Evolutionary conservation across 257 asterid species (phyloP).

Genomic region (Nicotiana noctiflora): DNA sequence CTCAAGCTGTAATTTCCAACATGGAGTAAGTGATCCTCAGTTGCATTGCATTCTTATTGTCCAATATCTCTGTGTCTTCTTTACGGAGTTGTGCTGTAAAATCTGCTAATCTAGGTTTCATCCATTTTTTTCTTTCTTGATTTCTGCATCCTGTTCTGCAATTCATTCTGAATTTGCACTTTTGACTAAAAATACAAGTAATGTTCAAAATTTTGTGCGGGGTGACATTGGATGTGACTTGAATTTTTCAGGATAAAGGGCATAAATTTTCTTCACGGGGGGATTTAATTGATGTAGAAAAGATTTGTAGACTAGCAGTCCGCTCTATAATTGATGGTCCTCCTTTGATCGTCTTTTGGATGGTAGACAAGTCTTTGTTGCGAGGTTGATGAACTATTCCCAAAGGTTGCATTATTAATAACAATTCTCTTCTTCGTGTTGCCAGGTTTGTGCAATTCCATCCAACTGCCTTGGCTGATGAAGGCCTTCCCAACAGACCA

Average conservation of each 20-base stretch:
- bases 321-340: neutral
- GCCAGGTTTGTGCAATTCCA: constrained; percentile 97
- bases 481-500: constrained; percentile 84
- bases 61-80: neutral
- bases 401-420: neutral
- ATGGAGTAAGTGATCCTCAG: constrained; percentile 77
- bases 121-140: neutral
- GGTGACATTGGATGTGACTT: neutral
- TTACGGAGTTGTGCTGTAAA: neutral
- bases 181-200: neutral
- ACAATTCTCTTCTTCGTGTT: neutral
- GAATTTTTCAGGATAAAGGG: neutral
- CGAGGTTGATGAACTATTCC: neutral
- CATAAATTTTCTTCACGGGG: too few species aligned
- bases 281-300: neutral
- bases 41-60: neutral
- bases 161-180: neutral
- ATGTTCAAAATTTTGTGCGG: neutral
- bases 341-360: neutral
- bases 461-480: constrained; percentile 96
- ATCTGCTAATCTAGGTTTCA: neutral
- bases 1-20: constrained; percentile 90
- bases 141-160: neutral
- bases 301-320: too few species aligned
- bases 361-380: neutral